phyloP scores from a whole-genome alignment of 176 grass and related monocot species.

The Guadua angustifolia region DNA sequence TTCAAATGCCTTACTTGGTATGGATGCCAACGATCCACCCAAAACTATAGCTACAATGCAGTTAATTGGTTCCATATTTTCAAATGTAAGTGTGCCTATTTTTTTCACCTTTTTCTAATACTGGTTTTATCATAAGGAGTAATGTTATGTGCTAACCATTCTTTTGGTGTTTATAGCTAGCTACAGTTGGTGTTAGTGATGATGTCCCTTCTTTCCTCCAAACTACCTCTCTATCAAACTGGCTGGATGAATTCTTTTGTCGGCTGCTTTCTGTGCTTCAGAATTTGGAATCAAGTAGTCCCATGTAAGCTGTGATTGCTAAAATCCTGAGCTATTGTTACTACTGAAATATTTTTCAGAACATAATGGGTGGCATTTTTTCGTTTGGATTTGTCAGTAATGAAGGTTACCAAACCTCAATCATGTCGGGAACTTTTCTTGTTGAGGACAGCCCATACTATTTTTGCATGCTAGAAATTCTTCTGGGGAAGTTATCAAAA shows the following conservation, averaged over 20 bases:
- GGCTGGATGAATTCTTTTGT: conserved; percentile 93
- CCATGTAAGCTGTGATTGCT: conserved; percentile 67
- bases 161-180: conserved; percentile 66
- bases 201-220: conserved; percentile 68
- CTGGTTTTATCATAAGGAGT: conserved; percentile 15
- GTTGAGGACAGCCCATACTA: conserved; percentile 84
- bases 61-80: conserved; percentile 95
- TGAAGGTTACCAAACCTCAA: conserved; percentile 73
- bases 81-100: conserved; percentile 68
- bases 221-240: conserved; percentile 67
- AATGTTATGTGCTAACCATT: conserved; percentile 42
- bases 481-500: conserved; percentile 88
- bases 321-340: conserved; percentile 19
- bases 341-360: conserved; percentile 6
- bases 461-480: conserved; percentile 94
- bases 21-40: conserved; percentile 99
- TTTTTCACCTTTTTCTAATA: conserved; percentile 42
- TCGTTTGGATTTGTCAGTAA: conserved; percentile 67
- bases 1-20: conserved; percentile 96
- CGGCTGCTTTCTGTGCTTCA: conserved; percentile 89
- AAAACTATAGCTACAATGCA: conserved; percentile 96
- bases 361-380: conserved; percentile 32
- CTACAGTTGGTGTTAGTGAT: conserved; percentile 62
- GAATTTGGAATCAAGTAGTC: conserved; percentile 85
- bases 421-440: conserved; percentile 84